Percentiles rank a stretch among this genome's conserved stretches.
Evolutionary conservation across 495 filamentous ascomycete genomes (phyloP).

Genomic region (Cladorrhinum samala): DNA sequence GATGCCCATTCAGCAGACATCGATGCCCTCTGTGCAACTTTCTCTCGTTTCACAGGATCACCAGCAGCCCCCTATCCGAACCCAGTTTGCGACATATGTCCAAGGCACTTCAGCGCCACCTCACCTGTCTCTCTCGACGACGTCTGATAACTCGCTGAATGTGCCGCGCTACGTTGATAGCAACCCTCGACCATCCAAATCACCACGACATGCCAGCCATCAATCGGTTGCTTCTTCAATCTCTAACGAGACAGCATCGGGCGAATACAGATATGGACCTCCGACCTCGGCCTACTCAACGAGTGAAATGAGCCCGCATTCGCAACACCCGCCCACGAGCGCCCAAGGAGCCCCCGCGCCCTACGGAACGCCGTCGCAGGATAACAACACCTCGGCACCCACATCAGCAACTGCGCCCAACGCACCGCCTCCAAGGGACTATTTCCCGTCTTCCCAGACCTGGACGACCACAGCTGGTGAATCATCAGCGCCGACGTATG

Average conservation of each 20-base stretch:
- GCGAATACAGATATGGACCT: constrained; percentile 46
- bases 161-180: constrained; percentile 45
- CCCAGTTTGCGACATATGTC: constrained; percentile 43
- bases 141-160: constrained; percentile 35
- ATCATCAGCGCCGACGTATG: constrained; percentile 27
- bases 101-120: constrained; percentile 36
- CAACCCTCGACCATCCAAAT: constrained; percentile 50
- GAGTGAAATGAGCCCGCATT: constrained; percentile 31
- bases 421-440: constrained; percentile 37
- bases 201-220: constrained; percentile 45
- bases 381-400: constrained; percentile 9
- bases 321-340: constrained; percentile 23
- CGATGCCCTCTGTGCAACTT: constrained; percentile 46
- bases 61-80: constrained; percentile 36
- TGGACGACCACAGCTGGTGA: constrained; percentile 43
- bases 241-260: constrained; percentile 37
- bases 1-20: constrained; percentile 42
- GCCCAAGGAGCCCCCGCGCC: constrained; percentile 13
- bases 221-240: constrained; percentile 39
- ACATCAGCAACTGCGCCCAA: constrained; percentile 10
- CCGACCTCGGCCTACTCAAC: constrained; percentile 26
- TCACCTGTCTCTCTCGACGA: constrained; percentile 39
- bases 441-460: constrained; percentile 39
- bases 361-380: constrained; percentile 8
- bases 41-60: constrained; percentile 37